Conservation (phyloP, 202 grass and related monocot genomes). For the Hordeum pubiflorum region DNA sequence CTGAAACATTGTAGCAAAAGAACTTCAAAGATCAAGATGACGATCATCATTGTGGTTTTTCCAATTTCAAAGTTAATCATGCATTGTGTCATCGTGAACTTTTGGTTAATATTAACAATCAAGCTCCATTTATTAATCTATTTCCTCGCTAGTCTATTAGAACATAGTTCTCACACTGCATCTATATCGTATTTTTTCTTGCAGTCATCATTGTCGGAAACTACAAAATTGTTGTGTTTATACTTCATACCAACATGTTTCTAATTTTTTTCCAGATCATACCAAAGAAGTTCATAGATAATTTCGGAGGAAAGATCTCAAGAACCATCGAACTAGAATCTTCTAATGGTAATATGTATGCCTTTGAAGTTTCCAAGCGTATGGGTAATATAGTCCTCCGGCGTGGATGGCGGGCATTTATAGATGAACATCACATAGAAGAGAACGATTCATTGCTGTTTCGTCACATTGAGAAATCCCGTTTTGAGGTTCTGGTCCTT, state of each 20-base stretch:
- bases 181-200: neutral
- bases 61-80: neutral
- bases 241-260: neutral
- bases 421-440: conserved; percentile 28
- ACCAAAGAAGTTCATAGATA: conserved; percentile 24
- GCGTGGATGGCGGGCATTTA: conserved; percentile 36
- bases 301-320: conserved; percentile 18
- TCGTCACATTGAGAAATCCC: conserved; percentile 16
- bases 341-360: conserved; percentile 12
- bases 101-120: neutral
- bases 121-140: neutral
- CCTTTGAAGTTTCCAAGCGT: conserved; percentile 5
- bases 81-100: neutral
- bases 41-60: neutral
- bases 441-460: conserved; percentile 38
- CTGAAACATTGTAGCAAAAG: neutral
- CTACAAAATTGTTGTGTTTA: neutral
- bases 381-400: neutral
- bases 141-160: neutral
- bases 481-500: conserved; percentile 39
- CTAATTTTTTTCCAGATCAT: neutral
- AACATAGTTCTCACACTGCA: neutral
- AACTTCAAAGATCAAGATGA: neutral
- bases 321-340: conserved; percentile 1
- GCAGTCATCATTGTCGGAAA: neutral